Conservation (phyloP, 305 asterid genomes). For the Solanum hybrid region DNA sequence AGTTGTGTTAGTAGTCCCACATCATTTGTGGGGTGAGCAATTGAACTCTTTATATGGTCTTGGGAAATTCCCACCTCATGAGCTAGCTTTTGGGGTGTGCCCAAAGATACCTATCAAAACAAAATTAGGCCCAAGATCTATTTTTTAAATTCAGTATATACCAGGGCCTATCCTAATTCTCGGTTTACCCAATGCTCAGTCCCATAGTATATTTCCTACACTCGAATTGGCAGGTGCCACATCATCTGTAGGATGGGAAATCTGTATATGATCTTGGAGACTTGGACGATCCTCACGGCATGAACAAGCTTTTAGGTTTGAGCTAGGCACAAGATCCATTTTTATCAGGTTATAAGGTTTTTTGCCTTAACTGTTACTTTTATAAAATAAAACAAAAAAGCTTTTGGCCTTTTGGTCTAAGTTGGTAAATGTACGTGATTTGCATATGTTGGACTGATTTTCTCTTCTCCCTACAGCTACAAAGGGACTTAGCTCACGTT, state of each 20-base stretch:
- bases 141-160: neutral
- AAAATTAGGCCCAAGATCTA: neutral
- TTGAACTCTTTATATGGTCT: neutral
- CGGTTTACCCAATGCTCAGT: neutral
- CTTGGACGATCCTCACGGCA: neutral
- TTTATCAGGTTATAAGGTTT: neutral
- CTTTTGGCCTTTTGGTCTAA: neutral
- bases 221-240: neutral
- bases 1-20: neutral
- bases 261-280: neutral
- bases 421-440: neutral
- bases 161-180: neutral
- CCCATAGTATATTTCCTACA: neutral
- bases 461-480: neutral
- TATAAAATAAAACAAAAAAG: too few relatives aligned
- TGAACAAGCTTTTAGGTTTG: neutral
- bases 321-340: neutral
- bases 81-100: neutral
- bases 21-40: neutral
- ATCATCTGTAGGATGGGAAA: neutral
- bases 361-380: neutral
- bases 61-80: neutral
- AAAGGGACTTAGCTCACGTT: neutral
- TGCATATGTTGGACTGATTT: neutral
- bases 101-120: neutral